A percentile compares a stretch with the other conserved stretches of the same genome.
These are phyloP conservation scores for Orychophragmus violaceus DNA, from an alignment of 345 rosid species.

Conservation along the genomic window DNA sequence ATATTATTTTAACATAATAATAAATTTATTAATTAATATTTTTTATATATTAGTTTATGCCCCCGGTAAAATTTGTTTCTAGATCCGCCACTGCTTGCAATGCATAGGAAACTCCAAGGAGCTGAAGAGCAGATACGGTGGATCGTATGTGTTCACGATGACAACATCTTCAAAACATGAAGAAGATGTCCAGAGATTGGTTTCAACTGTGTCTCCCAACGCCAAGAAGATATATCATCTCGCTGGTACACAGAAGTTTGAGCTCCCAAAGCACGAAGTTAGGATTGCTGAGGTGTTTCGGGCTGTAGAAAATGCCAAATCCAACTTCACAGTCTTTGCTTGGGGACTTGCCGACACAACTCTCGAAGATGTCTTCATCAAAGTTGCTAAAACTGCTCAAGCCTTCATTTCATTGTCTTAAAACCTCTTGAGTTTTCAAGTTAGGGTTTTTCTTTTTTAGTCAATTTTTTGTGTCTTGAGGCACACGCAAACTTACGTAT, in stretches of 20 bases:
- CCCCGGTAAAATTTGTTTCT: too few relatives aligned
- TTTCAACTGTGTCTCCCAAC: slow-evolving; percentile 15
- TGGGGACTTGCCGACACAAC: too few relatives aligned
- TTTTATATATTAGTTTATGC: too few relatives aligned
- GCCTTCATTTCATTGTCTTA: slow-evolving; percentile 35
- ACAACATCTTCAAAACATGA: slow-evolving; percentile 55
- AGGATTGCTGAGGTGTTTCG: slow-evolving; percentile 55
- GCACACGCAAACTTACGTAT: too few relatives aligned
- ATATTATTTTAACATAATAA: too few relatives aligned
- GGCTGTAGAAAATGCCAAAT: slow-evolving; percentile 54
- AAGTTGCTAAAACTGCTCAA: slow-evolving; percentile 59
- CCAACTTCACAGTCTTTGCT: slow-evolving; percentile 69
- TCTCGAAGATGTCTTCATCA: slow-evolving; percentile 76
- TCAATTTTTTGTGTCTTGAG: too few relatives aligned
- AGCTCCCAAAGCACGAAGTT: slow-evolving; percentile 75
- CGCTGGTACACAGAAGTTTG: slow-evolving; percentile 92
- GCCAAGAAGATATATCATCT: slow-evolving; percentile 66
- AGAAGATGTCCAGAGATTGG: slow-evolving; percentile 15
- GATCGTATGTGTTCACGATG: slow-evolving; percentile 76
- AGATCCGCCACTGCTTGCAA: slow-evolving; percentile 86
- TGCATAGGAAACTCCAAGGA: slow-evolving; percentile 92
- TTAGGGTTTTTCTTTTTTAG: too few relatives aligned
- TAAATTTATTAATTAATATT: too few relatives aligned
- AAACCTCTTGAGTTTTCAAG: too few relatives aligned
- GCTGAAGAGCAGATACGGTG: slow-evolving; percentile 81